Evolutionary conservation across 768 basidiomycete species (phyloP).

Genomic region (Russula sp.): DNA sequence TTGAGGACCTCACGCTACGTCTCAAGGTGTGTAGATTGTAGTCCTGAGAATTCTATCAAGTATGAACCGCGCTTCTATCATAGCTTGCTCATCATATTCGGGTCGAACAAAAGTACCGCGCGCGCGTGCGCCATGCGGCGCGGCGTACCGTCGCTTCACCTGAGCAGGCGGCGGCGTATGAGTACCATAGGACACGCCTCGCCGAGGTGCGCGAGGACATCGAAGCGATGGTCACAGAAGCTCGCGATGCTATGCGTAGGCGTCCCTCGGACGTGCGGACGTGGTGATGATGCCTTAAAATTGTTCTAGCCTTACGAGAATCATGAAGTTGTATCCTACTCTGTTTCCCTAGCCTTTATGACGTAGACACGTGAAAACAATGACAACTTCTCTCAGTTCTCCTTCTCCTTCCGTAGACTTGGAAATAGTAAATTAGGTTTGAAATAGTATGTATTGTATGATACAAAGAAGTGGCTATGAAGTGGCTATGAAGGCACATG

Average conservation of each 20-base stretch:
- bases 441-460: slow-evolving; percentile 17
- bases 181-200: slow-evolving; percentile 11
- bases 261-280: too few species aligned
- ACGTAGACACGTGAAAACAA: too few species aligned
- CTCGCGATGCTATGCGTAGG: not conserved
- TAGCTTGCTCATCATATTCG: slow-evolving; percentile 24
- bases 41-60: not conserved
- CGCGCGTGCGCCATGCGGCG: slow-evolving; percentile 17
- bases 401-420: not conserved
- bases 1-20: slow-evolving; percentile 20
- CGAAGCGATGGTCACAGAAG: not conserved
- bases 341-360: too few species aligned
- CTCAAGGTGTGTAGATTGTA: slow-evolving; percentile 18
- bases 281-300: not conserved
- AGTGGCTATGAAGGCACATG: not conserved
- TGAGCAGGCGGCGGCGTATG: slow-evolving; percentile 20
- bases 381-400: too few species aligned
- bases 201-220: slow-evolving; percentile 15
- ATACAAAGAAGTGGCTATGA: not conserved
- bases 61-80: not conserved
- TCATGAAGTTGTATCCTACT: too few species aligned
- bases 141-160: slow-evolving; percentile 12
- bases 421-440: slow-evolving; percentile 5
- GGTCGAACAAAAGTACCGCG: slow-evolving; percentile 22
- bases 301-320: too few species aligned